These are phyloP conservation scores for Coriolopsis trogii DNA, from an alignment of 1,284 basidiomycete species.

Conservation along the genomic window DNA sequence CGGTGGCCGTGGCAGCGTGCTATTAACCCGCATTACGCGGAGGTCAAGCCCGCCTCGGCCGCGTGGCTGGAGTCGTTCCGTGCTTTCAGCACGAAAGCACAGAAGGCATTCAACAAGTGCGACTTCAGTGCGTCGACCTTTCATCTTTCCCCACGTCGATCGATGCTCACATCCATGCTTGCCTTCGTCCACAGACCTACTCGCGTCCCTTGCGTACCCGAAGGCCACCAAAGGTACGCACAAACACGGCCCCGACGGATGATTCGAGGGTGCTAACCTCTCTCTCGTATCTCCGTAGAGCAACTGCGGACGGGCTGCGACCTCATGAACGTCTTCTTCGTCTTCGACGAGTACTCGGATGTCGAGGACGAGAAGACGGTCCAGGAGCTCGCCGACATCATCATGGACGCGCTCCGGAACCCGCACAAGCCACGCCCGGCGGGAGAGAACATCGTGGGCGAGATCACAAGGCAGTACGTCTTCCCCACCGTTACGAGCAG, in stretches of 20 bases:
- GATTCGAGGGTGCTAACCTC: neutral
- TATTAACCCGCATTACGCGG: constrained; percentile 2
- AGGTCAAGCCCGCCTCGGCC: neutral
- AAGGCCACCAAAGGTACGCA: constrained; percentile 9
- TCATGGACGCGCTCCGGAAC: constrained; percentile 29
- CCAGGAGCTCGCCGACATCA: constrained; percentile 16
- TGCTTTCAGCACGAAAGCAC: constrained; percentile 18
- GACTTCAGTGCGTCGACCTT: constrained; percentile 24
- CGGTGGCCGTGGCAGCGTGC: constrained; percentile 2
- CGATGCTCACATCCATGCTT: neutral
- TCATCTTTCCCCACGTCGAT: neutral
- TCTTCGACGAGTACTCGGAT: constrained; percentile 32
- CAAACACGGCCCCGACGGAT: neutral
- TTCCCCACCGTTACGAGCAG: neutral
- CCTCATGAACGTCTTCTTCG: constrained; percentile 29
- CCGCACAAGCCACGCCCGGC: constrained; percentile 15
- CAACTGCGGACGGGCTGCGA: constrained; percentile 25
- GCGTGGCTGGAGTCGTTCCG: constrained; percentile 10
- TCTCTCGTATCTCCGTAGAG: constrained; percentile 5
- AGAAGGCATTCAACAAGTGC: constrained; percentile 25
- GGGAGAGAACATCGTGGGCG: constrained; percentile 21
- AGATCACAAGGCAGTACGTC: constrained; percentile 30
- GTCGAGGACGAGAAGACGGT: constrained; percentile 7
- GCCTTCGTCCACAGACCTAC: constrained; percentile 12
- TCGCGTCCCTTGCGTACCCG: constrained; percentile 24